phyloP scores from a whole-genome alignment of 2,329 filamentous ascomycete genomes.

The Chrysosporium keratinophilum region DNA sequence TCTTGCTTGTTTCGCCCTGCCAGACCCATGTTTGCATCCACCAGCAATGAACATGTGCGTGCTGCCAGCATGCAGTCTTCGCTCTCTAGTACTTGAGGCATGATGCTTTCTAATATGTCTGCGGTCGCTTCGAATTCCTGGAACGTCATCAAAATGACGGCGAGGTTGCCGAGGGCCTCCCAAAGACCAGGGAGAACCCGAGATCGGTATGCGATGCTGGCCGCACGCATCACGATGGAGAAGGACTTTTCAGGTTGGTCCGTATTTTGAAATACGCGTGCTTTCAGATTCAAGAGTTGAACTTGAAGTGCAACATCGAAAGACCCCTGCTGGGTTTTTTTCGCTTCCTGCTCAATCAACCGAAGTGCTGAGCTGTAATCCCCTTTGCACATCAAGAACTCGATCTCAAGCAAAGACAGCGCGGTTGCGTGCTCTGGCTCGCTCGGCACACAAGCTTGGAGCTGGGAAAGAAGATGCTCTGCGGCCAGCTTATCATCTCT shows the following conservation, averaged over 20 bases:
- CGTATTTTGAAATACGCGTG: constrained; percentile 55
- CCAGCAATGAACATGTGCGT: constrained; percentile 58
- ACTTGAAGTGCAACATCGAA: constrained; percentile 59
- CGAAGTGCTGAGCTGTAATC: constrained; percentile 45
- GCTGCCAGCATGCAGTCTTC: constrained; percentile 54
- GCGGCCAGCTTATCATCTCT: constrained; percentile 50
- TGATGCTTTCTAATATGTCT: constrained; percentile 54
- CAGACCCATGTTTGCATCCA: constrained; percentile 68
- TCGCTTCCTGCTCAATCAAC: constrained; percentile 44
- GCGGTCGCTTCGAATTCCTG: constrained; percentile 59
- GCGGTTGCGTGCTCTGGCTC: constrained; percentile 53
- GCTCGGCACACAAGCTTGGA: constrained; percentile 42
- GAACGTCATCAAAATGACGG: constrained; percentile 58
- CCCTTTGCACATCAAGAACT: constrained; percentile 46
- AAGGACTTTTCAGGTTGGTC: constrained; percentile 65
- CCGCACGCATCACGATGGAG: constrained; percentile 63
- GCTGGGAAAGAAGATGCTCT: constrained; percentile 46
- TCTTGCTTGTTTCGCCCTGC: constrained; percentile 46
- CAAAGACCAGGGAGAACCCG: constrained; percentile 61
- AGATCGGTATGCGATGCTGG: constrained; percentile 60
- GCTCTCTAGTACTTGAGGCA: constrained; percentile 68
- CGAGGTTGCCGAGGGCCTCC: constrained; percentile 58
- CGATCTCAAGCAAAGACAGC: constrained; percentile 50
- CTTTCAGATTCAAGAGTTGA: constrained; percentile 62
- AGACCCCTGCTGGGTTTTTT: constrained; percentile 43